A percentile compares a stretch with the other conserved stretches of the same genome.
Evolutionary conservation across 768 basidiomycete species (phyloP).

Genomic region (Lyophyllum atratum): DNA sequence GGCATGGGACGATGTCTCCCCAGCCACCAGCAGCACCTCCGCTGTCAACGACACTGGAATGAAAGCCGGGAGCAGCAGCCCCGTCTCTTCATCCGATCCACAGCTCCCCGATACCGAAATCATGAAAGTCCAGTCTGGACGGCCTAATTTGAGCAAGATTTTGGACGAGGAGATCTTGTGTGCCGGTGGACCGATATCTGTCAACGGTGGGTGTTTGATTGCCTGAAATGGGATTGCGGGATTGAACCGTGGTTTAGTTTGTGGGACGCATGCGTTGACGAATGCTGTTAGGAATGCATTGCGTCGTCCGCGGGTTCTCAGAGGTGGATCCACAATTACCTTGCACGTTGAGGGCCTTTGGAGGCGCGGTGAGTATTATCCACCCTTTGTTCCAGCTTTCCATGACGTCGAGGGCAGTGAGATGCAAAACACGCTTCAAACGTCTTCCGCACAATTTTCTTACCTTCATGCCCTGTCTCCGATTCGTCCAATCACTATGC

Average conservation of each 20-base stretch:
- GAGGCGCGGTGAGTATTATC: neutral
- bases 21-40: neutral
- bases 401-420: neutral
- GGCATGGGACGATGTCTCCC: neutral
- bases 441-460: neutral
- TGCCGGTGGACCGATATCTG: slow-evolving; percentile 40
- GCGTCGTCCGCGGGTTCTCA: slow-evolving; percentile 36
- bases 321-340: neutral
- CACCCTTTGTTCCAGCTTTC: neutral
- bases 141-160: slow-evolving; percentile 42
- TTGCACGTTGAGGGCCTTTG: neutral
- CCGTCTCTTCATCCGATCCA: neutral
- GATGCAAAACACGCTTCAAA: neutral
- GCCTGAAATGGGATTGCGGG: neutral
- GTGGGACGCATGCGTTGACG: slow-evolving; percentile 45
- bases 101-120: neutral
- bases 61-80: neutral
- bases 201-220: slow-evolving; percentile 42
- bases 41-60: slow-evolving; percentile 7
- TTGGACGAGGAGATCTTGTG: slow-evolving; percentile 36
- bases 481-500: no score
- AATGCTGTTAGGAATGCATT: slow-evolving; percentile 41
- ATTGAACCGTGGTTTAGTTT: slow-evolving; percentile 35
- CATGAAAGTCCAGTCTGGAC: slow-evolving; percentile 29
- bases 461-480: no score